Percentiles rank a stretch among this genome's conserved stretches.
Conservation (phyloP, 495 filamentous ascomycete genomes). For the Daldinia vernicosa region DNA sequence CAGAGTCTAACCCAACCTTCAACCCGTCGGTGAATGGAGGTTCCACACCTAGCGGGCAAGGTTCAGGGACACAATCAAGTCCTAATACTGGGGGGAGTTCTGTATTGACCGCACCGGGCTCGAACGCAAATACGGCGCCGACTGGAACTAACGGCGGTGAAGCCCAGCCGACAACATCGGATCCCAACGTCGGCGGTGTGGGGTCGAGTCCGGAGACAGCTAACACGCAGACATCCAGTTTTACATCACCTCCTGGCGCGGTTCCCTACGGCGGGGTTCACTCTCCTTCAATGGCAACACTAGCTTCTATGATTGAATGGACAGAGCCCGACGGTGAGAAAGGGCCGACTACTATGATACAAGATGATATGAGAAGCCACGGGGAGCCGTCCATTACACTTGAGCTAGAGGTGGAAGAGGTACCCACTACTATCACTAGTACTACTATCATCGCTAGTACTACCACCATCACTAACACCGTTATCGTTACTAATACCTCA, state of each 20-base stretch:
- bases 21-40: background rate
- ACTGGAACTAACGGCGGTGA: slow-evolving; percentile 6
- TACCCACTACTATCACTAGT: slow-evolving; percentile 1
- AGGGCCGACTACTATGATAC: slow-evolving; percentile 29
- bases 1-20: slow-evolving; percentile 11
- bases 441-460: no score
- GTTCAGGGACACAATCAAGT: slow-evolving; percentile 7
- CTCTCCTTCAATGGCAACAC: slow-evolving; percentile 37
- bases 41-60: slow-evolving; percentile 5
- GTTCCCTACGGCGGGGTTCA: slow-evolving; percentile 34
- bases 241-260: slow-evolving; percentile 33
- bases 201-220: slow-evolving; percentile 5
- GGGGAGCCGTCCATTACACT: background rate
- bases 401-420: slow-evolving; percentile 17
- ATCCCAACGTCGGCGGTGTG: slow-evolving; percentile 11
- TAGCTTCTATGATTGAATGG: slow-evolving; percentile 41
- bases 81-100: slow-evolving; percentile 8
- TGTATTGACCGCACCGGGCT: slow-evolving; percentile 11
- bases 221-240: slow-evolving; percentile 32
- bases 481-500: slow-evolving; percentile 17
- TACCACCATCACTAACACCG: no score
- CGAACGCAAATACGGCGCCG: slow-evolving; percentile 18
- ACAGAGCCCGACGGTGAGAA: slow-evolving; percentile 31
- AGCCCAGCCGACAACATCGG: slow-evolving; percentile 26
- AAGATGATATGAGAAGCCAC: slow-evolving; percentile 9